phyloP scores from a whole-genome alignment of 2,329 filamentous ascomycete genomes.

The Dryadomyces sulphureus region DNA sequence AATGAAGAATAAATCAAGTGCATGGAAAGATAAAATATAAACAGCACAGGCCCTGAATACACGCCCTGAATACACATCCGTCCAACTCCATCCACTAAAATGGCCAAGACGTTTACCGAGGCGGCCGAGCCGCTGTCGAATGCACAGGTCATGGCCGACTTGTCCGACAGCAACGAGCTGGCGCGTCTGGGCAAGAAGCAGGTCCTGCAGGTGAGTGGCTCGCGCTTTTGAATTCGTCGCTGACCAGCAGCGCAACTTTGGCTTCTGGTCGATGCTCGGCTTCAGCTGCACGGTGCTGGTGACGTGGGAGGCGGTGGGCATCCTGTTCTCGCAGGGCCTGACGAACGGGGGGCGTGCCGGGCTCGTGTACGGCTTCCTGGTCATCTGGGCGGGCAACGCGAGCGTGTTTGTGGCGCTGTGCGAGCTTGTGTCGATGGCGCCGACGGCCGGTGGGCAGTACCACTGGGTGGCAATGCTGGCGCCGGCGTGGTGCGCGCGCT shows the following conservation, averaged over 20 bases:
- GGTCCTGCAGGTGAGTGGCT: slow-evolving; percentile 8
- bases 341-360: slow-evolving; percentile 35
- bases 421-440: slow-evolving; percentile 28
- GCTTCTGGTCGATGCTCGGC: slow-evolving; percentile 31
- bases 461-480: slow-evolving; percentile 42
- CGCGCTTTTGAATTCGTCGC: too few species aligned
- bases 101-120: background rate
- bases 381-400: slow-evolving; percentile 28
- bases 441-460: slow-evolving; percentile 41
- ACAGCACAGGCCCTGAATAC: too few species aligned
- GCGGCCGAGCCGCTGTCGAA: slow-evolving; percentile 8
- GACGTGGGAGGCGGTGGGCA: slow-evolving; percentile 29
- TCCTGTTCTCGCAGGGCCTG: slow-evolving; percentile 21
- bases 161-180: slow-evolving; percentile 17
- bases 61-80: background rate
- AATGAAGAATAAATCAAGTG: background rate
- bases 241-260: slow-evolving; percentile 28
- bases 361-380: slow-evolving; percentile 33
- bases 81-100: background rate
- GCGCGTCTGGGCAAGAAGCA: slow-evolving; percentile 7
- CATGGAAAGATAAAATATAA: background rate
- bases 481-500: slow-evolving; percentile 28
- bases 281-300: slow-evolving; percentile 35
- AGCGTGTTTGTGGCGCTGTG: slow-evolving; percentile 23
- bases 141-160: slow-evolving; percentile 10